Evolutionary conservation across 2,329 filamentous ascomycete genomes (phyloP).

Genomic region (Karstenula rhodostoma): DNA sequence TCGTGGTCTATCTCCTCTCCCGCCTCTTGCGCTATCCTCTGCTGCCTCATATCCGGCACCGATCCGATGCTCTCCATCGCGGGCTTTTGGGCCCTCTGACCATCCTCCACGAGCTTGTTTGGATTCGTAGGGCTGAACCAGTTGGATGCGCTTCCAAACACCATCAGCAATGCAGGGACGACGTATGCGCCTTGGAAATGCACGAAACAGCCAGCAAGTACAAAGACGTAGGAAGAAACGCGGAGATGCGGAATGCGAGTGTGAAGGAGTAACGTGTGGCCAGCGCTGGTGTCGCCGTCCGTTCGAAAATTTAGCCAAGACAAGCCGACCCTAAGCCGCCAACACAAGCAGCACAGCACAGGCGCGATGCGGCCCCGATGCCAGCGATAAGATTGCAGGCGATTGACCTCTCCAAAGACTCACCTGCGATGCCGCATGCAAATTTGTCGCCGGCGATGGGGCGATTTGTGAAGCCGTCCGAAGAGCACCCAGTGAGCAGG

Average conservation of each 20-base stretch:
- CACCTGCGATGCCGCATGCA: background rate
- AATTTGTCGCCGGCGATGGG: background rate
- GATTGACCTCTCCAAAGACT: background rate
- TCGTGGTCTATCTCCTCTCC: conserved; percentile 49
- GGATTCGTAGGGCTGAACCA: conserved; percentile 52
- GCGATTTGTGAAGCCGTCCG: background rate
- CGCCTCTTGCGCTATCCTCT: conserved; percentile 25
- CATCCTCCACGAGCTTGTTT: conserved; percentile 50
- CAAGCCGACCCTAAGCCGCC: conserved; percentile 26
- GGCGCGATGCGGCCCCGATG: conserved; percentile 25
- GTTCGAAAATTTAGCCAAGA: conserved; percentile 44
- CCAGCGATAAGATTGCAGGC: background rate
- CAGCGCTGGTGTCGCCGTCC: conserved; percentile 20
- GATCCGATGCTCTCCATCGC: conserved; percentile 35
- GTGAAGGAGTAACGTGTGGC: conserved; percentile 33
- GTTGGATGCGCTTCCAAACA: conserved; percentile 59
- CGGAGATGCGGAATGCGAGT: conserved; percentile 9
- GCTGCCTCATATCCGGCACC: conserved; percentile 29
- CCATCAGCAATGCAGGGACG: conserved; percentile 51
- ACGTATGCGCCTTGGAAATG: conserved; percentile 24
- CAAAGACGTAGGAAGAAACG: conserved; percentile 9
- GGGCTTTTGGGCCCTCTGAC: conserved; percentile 31
- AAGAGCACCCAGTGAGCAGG: background rate
- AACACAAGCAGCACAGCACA: conserved; percentile 25
- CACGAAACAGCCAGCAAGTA: background rate